Evolutionary conservation across 192 early-diverging fungal species (phyloP).

Genomic region (Diversispora epigaea): DNA sequence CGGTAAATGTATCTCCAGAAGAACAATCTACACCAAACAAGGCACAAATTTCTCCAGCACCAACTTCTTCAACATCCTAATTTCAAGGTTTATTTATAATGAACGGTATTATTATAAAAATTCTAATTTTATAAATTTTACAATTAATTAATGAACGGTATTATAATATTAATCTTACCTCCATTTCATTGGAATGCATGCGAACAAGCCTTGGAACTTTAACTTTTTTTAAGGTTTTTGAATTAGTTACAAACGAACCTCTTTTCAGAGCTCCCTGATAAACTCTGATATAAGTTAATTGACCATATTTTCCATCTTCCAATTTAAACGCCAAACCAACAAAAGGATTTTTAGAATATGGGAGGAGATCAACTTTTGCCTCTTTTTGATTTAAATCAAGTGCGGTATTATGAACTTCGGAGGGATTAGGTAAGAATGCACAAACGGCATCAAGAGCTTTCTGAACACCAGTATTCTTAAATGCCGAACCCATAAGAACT

Average conservation of each 20-base stretch:
- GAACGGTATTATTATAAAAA: background rate
- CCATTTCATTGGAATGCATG: constrained; percentile 99
- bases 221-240: constrained; percentile 87
- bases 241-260: constrained; percentile 86
- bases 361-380: constrained; percentile 54
- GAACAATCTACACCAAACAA: constrained; percentile 98
- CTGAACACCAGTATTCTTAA: constrained; percentile 84
- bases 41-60: constrained; percentile 96
- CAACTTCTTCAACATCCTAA: constrained; percentile 84
- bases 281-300: constrained; percentile 95
- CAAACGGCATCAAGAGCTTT: constrained; percentile 70
- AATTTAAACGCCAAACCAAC: constrained; percentile 87
- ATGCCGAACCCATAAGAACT: constrained; percentile 82
- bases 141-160: background rate
- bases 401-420: constrained; percentile 71
- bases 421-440: constrained; percentile 70
- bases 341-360: constrained; percentile 70
- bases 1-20: constrained; percentile 95
- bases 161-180: constrained; percentile 38
- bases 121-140: too few species aligned
- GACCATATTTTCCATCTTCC: constrained; percentile 93
- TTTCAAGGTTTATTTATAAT: background rate
- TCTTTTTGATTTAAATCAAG: constrained; percentile 71
- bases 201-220: constrained; percentile 95
- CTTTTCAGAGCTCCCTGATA: constrained; percentile 91